phyloP scores from a whole-genome alignment of 2,329 filamentous ascomycete species.

The Ascochyta fabae region DNA sequence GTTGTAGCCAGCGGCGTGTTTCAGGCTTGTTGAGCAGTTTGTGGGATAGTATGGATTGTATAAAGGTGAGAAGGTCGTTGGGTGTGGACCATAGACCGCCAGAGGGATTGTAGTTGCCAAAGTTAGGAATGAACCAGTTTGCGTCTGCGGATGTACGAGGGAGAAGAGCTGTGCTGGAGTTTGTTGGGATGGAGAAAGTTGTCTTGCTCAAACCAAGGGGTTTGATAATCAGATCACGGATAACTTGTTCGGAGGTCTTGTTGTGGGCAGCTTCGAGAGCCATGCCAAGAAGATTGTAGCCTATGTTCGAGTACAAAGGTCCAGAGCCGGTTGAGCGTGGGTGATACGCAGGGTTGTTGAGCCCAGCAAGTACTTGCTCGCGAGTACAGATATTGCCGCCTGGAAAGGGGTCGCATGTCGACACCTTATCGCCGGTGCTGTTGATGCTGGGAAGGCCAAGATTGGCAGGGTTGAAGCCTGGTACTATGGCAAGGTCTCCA shows the following conservation, averaged over 20 bases:
- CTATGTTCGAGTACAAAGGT: slow-evolving; percentile 33
- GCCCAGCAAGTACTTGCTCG: slow-evolving; percentile 29
- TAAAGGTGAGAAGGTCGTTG: slow-evolving; percentile 27
- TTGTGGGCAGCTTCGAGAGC: slow-evolving; percentile 28
- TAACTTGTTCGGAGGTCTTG: slow-evolving; percentile 27
- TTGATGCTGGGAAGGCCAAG: slow-evolving; percentile 29
- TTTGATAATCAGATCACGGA: slow-evolving; percentile 29
- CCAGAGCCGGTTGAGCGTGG: slow-evolving; percentile 26
- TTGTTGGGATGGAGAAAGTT: slow-evolving; percentile 21
- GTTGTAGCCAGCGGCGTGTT: slow-evolving; percentile 34
- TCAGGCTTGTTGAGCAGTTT: slow-evolving; percentile 22
- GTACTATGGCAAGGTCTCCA: slow-evolving; percentile 28
- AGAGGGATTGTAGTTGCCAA: slow-evolving; percentile 35
- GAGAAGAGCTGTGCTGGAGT: slow-evolving; percentile 22
- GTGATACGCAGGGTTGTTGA: slow-evolving; percentile 27
- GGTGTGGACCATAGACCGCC: slow-evolving; percentile 39
- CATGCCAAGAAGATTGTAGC: slow-evolving; percentile 33
- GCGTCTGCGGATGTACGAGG: slow-evolving; percentile 22
- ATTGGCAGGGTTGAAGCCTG: slow-evolving; percentile 14
- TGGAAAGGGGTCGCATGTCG: slow-evolving; percentile 32
- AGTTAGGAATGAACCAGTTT: slow-evolving; percentile 29
- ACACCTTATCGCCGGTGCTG: slow-evolving; percentile 17
- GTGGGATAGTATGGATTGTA: slow-evolving; percentile 25
- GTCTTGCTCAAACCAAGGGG: slow-evolving; percentile 27
- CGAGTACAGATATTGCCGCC: slow-evolving; percentile 27